A percentile compares a stretch with the other conserved stretches of the same genome.
Evolutionary conservation across 495 filamentous ascomycete species (phyloP).

Genomic region (Annulohypoxylon nitens): DNA sequence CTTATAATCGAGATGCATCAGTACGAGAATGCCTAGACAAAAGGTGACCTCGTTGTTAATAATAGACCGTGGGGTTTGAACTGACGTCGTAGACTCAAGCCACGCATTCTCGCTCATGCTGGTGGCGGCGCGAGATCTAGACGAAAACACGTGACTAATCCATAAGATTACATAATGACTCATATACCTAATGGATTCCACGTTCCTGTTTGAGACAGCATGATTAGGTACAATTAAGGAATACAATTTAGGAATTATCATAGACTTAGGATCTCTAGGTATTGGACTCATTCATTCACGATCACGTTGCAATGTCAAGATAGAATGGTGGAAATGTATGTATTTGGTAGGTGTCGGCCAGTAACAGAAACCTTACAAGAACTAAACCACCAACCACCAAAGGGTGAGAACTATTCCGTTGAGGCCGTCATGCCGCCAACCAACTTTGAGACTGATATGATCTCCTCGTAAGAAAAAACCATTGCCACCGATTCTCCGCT

Average conservation of each 20-base stretch:
- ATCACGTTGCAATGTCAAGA: background rate
- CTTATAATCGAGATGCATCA: constrained; percentile 50
- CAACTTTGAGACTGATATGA: background rate
- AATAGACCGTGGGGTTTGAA: background rate
- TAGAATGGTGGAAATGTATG: background rate
- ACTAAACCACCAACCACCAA: background rate
- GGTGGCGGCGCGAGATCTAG: constrained; percentile 52
- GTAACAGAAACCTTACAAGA: background rate
- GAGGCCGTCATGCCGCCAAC: background rate
- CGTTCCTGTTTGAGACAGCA: background rate
- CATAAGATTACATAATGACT: constrained; percentile 10
- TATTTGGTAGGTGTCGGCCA: background rate
- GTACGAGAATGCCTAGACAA: background rate
- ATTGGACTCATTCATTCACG: background rate
- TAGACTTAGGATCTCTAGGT: background rate
- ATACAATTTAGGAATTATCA: background rate
- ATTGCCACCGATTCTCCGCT: constrained; percentile 2
- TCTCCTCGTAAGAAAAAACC: background rate
- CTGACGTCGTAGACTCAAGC: constrained; percentile 41
- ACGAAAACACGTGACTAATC: constrained; percentile 55
- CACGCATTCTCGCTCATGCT: constrained; percentile 35
- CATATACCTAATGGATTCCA: background rate
- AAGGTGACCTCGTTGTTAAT: constrained; percentile 3
- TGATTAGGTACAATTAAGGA: background rate
- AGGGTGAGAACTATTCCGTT: background rate